phyloP scores from a whole-genome alignment of 345 rosid species.

The Eutrema heterophyllum region DNA sequence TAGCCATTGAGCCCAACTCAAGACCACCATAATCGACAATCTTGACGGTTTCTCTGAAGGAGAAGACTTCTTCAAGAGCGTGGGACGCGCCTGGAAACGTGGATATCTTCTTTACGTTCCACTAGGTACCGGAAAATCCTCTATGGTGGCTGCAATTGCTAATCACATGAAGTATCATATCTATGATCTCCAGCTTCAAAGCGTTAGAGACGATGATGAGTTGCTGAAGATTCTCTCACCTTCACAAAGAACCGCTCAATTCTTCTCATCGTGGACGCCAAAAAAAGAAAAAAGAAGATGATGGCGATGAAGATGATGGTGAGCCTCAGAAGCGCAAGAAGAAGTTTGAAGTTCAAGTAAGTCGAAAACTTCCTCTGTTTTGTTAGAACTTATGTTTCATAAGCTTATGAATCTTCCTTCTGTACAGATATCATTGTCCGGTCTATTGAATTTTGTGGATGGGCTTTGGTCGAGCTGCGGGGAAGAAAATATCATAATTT shows the following conservation, averaged over 20 bases:
- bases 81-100: conserved; percentile 33
- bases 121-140: conserved; percentile 31
- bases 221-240: conserved; percentile 28
- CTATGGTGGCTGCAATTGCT: conserved; percentile 37
- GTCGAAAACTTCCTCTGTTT: conserved; percentile 1
- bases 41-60: conserved; percentile 31
- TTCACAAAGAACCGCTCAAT: conserved; percentile 29
- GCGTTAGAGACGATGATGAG: conserved; percentile 31
- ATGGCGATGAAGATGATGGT: no score
- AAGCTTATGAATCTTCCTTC: background rate
- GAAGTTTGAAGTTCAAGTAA: conserved; percentile 28
- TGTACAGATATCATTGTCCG: conserved; percentile 4
- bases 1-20: conserved; percentile 30
- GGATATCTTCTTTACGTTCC: conserved; percentile 36
- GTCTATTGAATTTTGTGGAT: conserved; percentile 21
- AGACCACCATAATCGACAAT: conserved; percentile 20
- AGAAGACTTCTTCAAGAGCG: conserved; percentile 32
- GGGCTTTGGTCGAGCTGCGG: conserved; percentile 28
- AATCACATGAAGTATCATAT: conserved; percentile 36
- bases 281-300: no score
- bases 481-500: conserved; percentile 20
- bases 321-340: conserved; percentile 23
- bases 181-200: conserved; percentile 35
- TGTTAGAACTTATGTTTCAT: background rate
- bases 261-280: no score